Base-by-base conservation (phyloP, 805 yeast genomes). In the Candida xyloterini region DNA sequence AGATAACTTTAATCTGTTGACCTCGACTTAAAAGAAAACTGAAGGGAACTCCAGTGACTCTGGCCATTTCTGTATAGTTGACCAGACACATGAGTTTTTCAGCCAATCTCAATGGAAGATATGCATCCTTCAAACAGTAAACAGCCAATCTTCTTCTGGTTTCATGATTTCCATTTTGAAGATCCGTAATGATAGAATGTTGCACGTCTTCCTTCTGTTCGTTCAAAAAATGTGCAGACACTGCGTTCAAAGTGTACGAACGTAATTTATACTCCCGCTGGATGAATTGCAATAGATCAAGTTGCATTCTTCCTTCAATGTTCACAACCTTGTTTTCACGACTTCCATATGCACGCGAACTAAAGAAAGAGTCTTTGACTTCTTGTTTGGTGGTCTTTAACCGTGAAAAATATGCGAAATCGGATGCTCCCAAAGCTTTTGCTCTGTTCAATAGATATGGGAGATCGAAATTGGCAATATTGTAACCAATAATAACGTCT, bases 191-290 rank as follows among this genome's bases (percentile, higher is more conserved):
- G 50, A 91, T 91, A 3, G 98, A 87, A 60, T 91, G 96, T 46
- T 90, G 98, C 9, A 93, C 99, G 58, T 93, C 99, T 66, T 93
- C 99, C 56, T 93, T 93, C 55, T 93, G 99, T 56, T 95, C 99
- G 20, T 86, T 87, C 51, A 93, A 61, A 56, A 95, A 93, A 55
- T 88, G 88, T 0, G 98, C 95, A 4, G 96, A 86, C 0, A 93
- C 99, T 0, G 97, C 85, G 63, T 93, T 93, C 62, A 93, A 71
- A 0, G 99, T 90, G 64, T 93, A 93, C 2, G 96, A 85, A 62
- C 99, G 78, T 53, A 93, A 71, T 60, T 93, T 95, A 65, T 88
- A 89, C 59, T 93, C 99, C 60, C 99, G 79, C 61, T 90, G 96
- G 47, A 88, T 78, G 57, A 89, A 90, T 53, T 91, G 98, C 27